Conservation (phyloP, 2,329 filamentous ascomycete species). For the Aspergillus sergii region DNA sequence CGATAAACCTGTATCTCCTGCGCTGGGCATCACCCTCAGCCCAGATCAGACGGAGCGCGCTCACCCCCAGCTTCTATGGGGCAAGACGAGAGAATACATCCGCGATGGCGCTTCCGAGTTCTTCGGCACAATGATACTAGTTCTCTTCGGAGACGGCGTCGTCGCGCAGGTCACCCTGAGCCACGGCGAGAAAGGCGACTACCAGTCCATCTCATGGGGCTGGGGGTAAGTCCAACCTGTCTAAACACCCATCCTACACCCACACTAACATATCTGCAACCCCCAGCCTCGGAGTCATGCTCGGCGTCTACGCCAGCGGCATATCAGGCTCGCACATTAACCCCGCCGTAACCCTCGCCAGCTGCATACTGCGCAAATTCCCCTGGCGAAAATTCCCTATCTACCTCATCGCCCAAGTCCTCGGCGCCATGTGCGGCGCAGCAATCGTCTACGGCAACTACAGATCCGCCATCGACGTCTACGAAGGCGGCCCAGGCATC, state of each 20-base stretch:
- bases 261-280: constrained; percentile 9
- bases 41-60: constrained; percentile 9
- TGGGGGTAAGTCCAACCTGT: constrained; percentile 44
- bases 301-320: constrained; percentile 65
- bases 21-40: constrained; percentile 18
- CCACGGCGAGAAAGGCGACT: constrained; percentile 45
- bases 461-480: constrained; percentile 64
- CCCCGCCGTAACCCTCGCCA: constrained; percentile 70
- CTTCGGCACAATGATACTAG: constrained; percentile 67
- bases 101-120: constrained; percentile 68
- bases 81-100: constrained; percentile 52
- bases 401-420: constrained; percentile 67
- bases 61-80: constrained; percentile 51
- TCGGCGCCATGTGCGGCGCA: constrained; percentile 67
- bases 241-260: constrained; percentile 2
- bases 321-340: constrained; percentile 68
- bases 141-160: constrained; percentile 71
- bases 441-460: constrained; percentile 66
- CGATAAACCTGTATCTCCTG: constrained; percentile 19
- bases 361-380: constrained; percentile 68
- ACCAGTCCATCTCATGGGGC: constrained; percentile 57
- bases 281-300: constrained; percentile 64
- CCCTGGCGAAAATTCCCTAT: constrained; percentile 71
- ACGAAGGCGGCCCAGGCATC: constrained; percentile 60
- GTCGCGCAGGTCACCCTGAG: constrained; percentile 70